These are phyloP conservation scores for Fusarium sp. DNA, from an alignment of 2,329 filamentous ascomycete genomes.

Conservation along the genomic window DNA sequence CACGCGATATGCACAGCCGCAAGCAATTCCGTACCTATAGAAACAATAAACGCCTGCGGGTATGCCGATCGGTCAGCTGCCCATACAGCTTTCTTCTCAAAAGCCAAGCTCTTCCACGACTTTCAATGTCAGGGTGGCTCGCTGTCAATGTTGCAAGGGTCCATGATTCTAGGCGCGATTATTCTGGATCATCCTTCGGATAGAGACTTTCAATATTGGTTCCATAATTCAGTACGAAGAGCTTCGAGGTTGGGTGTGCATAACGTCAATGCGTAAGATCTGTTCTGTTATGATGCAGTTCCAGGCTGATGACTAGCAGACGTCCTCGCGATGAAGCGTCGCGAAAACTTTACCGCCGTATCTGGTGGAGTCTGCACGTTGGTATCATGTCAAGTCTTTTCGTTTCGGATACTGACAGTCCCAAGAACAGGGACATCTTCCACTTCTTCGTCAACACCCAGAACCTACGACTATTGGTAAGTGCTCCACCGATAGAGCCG, in stretches of 20 bases:
- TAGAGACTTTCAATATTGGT: conserved; percentile 37
- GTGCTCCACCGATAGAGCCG: not conserved
- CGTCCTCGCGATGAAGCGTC: not conserved
- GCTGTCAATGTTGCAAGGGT: conserved; percentile 22
- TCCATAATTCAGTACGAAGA: conserved; percentile 30
- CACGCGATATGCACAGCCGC: conserved; percentile 5
- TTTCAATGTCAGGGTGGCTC: conserved; percentile 24
- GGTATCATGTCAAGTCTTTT: not conserved
- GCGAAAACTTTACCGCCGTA: conserved; percentile 13
- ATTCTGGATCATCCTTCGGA: conserved; percentile 29
- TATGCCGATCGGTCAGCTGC: conserved; percentile 16
- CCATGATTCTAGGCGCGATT: conserved; percentile 12
- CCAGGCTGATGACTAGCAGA: not conserved
- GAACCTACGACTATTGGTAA: not conserved
- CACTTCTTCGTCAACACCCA: conserved; percentile 20
- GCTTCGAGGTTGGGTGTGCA: conserved; percentile 10
- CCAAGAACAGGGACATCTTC: conserved; percentile 17
- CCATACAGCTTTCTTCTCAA: conserved; percentile 25
- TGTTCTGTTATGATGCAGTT: accelerated
- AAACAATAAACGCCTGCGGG: conserved; percentile 20
- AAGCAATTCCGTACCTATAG: conserved; percentile 1
- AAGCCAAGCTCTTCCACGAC: conserved; percentile 35
- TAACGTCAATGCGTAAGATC: conserved; percentile 1
- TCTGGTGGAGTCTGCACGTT: conserved; percentile 38
- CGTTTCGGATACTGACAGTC: accelerated